Base-by-base conservation (phyloP, 2,329 filamentous ascomycete species). In the Clarireedia homoeocarpa region DNA sequence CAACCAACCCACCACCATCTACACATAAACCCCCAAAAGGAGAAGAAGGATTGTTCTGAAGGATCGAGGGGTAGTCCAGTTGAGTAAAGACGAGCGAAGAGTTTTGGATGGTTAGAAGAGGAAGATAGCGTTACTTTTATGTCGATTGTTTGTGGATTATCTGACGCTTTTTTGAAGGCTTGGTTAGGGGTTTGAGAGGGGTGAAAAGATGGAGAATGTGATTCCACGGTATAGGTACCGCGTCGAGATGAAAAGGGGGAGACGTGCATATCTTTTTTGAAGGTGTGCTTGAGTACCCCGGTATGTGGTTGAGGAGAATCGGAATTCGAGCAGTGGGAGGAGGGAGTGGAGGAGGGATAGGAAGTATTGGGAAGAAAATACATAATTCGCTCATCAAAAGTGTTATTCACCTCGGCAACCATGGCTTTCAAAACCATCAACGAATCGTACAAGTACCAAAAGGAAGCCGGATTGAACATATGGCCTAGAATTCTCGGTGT, bases 361-460 rank as follows among this genome's bases (percentile, higher is more conserved):
- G 68, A 63, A 27, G 70, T 69, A 15, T 71, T 70, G 26, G 75
- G 74, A 15, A 88, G 71, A 40, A 84, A 74, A 63, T 88, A 88
- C 69, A 85, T 78, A 9, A 84, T 78, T 52, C 84, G 77, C 69
- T 91, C 86, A 49, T 81, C 84, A 65, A 89, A 90, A 0, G 85
- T 88, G 62, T 90, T 90, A 70, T 88, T 89, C 47, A 90, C 84
- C 67, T 91, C 87, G 1, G 88, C 66, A 1, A 91, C 75, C 71
- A 89, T 83, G 54, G 82, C 83, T 24, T 75, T 77, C 14, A 91
- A 73, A 4, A 76, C 69, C 56, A 78, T 77, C 7, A 79, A 70
- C 0, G 71, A 62, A 12, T 82, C 78, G 67, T 91, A 91, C 3
- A 91, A 76, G 62, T 89, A 89, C 85, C 86, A 91, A 65, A 91